Evolutionary conservation across 2,329 filamentous ascomycete genomes (phyloP).

Genomic region (Fusarium guadeloupense): DNA sequence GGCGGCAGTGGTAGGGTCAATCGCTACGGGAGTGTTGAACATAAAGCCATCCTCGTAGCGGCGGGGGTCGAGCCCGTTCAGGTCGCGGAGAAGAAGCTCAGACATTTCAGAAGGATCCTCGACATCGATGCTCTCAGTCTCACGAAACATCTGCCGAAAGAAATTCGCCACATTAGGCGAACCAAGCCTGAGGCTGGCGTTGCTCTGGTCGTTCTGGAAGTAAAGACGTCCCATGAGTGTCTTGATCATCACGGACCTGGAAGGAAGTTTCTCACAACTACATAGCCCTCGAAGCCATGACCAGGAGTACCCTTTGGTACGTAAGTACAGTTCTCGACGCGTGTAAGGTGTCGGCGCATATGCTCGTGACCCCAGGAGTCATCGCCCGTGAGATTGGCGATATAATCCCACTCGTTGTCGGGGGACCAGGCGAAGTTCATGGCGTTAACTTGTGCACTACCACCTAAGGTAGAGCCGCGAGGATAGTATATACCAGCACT

Average conservation of each 20-base stretch:
- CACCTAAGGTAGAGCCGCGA: constrained; percentile 32
- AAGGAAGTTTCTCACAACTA: constrained; percentile 40
- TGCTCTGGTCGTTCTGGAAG: constrained; percentile 33
- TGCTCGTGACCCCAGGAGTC: constrained; percentile 51
- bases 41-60: constrained; percentile 45
- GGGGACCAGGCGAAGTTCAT: constrained; percentile 33
- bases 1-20: constrained; percentile 25
- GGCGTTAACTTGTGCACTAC: constrained; percentile 30
- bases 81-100: constrained; percentile 44
- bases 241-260: too few relatives aligned
- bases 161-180: constrained; percentile 24
- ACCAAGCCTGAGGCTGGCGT: constrained; percentile 26
- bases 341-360: constrained; percentile 53
- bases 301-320: constrained; percentile 46
- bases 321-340: constrained; percentile 56
- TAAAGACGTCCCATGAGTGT: not conserved
- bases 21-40: constrained; percentile 44
- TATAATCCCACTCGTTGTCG: constrained; percentile 43
- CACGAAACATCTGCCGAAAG: constrained; percentile 4
- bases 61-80: constrained; percentile 39
- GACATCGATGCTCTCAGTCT: constrained; percentile 23
- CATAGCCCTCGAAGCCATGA: constrained; percentile 54
- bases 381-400: constrained; percentile 54
- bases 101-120: constrained; percentile 37
- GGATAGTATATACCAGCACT: constrained; percentile 39